A percentile compares a stretch with the other conserved stretches of the same genome.
phyloP scores from a whole-genome alignment of 805 yeast species.

The Candida morakotiae region DNA sequence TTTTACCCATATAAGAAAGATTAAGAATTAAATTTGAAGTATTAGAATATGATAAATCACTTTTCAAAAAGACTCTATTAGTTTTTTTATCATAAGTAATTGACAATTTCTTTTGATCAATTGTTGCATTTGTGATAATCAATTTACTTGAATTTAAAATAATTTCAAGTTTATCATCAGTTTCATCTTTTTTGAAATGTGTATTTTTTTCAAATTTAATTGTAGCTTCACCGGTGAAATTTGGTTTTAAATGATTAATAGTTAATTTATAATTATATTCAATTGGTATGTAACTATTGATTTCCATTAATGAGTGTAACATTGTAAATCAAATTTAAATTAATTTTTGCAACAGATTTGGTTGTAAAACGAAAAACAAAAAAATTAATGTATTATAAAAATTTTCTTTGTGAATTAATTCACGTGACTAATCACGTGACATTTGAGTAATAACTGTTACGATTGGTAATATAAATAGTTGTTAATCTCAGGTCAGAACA shows the following conservation, averaged over 20 bases:
- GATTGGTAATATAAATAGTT: too few species aligned
- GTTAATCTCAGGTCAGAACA: too few species aligned
- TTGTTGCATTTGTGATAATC: constrained; percentile 30
- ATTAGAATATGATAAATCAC: not conserved
- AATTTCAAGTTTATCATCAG: constrained; percentile 11
- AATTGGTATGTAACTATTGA: constrained; percentile 22
- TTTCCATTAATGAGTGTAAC: not conserved
- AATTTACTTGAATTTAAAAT: constrained; percentile 39
- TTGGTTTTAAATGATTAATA: constrained; percentile 42
- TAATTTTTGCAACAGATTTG: constrained; percentile 1
- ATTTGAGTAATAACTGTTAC: too few species aligned
- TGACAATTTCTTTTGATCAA: constrained; percentile 19
- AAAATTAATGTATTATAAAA: too few species aligned
- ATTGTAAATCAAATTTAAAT: not conserved
- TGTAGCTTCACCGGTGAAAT: constrained; percentile 41
- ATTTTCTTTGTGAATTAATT: too few species aligned
- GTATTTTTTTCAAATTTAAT: constrained; percentile 29
- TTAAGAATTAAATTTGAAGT: not conserved
- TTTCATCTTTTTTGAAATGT: not conserved
- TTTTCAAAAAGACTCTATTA: constrained; percentile 27
- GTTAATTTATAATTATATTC: constrained; percentile 34
- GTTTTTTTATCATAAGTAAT: constrained; percentile 38
- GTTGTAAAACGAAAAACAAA: too few species aligned
- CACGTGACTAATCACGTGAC: too few species aligned
- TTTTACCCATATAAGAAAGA: constrained; percentile 47